phyloP scores from a whole-genome alignment of 495 filamentous ascomycete genomes.

The Rusavskia elegans region DNA sequence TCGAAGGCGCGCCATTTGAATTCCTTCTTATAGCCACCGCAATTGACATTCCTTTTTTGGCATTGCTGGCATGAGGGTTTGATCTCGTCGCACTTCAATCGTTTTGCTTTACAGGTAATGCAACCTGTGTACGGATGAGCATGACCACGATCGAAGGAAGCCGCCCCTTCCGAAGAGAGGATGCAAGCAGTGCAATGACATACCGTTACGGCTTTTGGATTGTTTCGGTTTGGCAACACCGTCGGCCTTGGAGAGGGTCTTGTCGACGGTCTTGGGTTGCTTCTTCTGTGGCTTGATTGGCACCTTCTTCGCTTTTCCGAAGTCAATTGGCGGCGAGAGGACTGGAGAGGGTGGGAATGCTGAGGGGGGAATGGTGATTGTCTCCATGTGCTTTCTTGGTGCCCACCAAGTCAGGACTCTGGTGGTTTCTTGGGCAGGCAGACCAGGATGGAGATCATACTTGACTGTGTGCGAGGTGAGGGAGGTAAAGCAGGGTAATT shows the following conservation, averaged over 20 bases:
- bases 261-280: not conserved
- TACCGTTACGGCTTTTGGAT: conserved; percentile 75
- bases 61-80: conserved; percentile 66
- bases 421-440: not conserved
- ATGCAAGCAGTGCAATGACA: conserved; percentile 1
- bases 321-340: conserved; percentile 12
- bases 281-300: conserved; percentile 5
- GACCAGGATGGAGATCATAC: not conserved
- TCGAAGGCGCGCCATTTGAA: conserved; percentile 76
- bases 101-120: conserved; percentile 66
- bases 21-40: conserved; percentile 69
- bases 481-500: not conserved
- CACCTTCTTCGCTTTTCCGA: conserved; percentile 5
- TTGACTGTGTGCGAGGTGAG: not conserved
- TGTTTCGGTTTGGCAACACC: conserved; percentile 49
- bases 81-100: conserved; percentile 68
- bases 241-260: conserved; percentile 1
- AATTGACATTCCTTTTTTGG: conserved; percentile 48
- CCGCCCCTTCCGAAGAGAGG: not conserved
- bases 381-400: not conserved
- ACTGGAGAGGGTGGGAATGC: conserved; percentile 35
- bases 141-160: conserved; percentile 7
- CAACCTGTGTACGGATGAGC: conserved; percentile 42
- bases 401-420: not conserved
- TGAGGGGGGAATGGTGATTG: conserved; percentile 34